Base-by-base conservation (phyloP, 768 basidiomycete species). In the Kwoniella shandongensis region DNA sequence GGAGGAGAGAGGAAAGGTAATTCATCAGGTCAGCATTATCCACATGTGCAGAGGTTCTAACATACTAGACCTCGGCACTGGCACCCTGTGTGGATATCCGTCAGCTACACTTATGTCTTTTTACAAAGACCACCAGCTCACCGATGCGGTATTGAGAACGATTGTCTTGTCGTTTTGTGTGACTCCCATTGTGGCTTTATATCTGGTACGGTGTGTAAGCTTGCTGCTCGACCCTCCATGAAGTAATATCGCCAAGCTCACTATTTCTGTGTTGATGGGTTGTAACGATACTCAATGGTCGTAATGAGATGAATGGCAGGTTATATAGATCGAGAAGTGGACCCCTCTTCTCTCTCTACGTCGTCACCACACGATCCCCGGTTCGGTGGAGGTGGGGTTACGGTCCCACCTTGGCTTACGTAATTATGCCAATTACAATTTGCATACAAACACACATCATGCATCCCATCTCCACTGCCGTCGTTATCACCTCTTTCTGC, bases 21-120 rank as follows among this genome's bases (percentile, higher is more conserved):
- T n/a, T n/a, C n/a, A n/a, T n/a, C n/a, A n/a, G n/a, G n/a, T n/a
- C n/a, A n/a, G n/a, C n/a, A n/a, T n/a, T n/a, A n/a, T n/a, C n/a
- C n/a, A n/a, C n/a, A n/a, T n/a, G n/a, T n/a, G n/a, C n/a, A n/a
- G n/a, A n/a, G n/a, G n/a, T n/a, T 30, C 32, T 5, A 23, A 55
- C 72, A 44, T 29, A 68, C 72, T 73, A 67, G 53, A 73, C 69
- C 57, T 73, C 69, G 11, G 54, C 72, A 39, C 60, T 63, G 8
- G 66, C 42, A 20, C 65, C 69, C 69, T 72, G 25, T 52, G n/a
- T 18, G 18, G 15, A 20, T 23, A 8, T 12, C 10, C 3, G 10
- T 22, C 20, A 30, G 38, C 3, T 26, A 29, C 10, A n/a, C n/a
- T n/a, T n/a, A n/a, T n/a, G n/a, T n/a, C n/a, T n/a, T n/a, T n/a